Conservation (phyloP, 176 grass and related monocot species). For the Alopecurus myosuroides region DNA sequence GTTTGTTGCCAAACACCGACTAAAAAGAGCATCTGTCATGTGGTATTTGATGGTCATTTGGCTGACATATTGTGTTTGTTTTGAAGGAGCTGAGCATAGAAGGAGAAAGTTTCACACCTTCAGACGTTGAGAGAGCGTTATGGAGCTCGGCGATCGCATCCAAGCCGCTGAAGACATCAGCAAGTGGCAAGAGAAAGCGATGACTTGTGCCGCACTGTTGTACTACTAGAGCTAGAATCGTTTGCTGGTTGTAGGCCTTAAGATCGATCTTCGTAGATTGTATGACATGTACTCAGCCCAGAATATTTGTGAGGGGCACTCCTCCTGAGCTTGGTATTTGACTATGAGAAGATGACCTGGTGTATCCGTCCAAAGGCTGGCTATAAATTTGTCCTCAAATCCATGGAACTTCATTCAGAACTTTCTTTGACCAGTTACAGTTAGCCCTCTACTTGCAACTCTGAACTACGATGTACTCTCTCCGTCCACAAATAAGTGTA, state of each 20-base stretch:
- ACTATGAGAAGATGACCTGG: not conserved
- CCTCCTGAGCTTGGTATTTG: not conserved
- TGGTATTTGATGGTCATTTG: not conserved
- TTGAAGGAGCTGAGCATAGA: constrained; percentile 68
- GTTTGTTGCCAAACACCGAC: not conserved
- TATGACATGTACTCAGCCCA: not conserved
- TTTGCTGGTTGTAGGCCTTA: not conserved
- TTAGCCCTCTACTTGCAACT: not conserved
- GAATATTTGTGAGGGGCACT: not conserved
- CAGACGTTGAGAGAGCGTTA: constrained; percentile 63
- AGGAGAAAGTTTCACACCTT: constrained; percentile 59
- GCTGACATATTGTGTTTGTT: constrained; percentile 8
- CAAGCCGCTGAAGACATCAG: constrained; percentile 26
- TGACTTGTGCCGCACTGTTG: not conserved
- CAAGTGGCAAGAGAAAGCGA: constrained; percentile 57
- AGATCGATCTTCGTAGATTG: not conserved
- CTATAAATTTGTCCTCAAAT: not conserved
- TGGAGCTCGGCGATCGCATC: constrained; percentile 70
- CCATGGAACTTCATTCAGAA: not conserved
- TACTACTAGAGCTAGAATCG: not conserved
- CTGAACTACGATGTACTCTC: too few species aligned
- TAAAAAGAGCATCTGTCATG: not conserved
- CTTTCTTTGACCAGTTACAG: not conserved
- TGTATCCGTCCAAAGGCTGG: not conserved
- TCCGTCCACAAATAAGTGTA: too few species aligned